These are phyloP conservation scores for Paraphoma chrysanthemicola DNA, from an alignment of 2,329 filamentous ascomycete genomes.

Conservation along the genomic window DNA sequence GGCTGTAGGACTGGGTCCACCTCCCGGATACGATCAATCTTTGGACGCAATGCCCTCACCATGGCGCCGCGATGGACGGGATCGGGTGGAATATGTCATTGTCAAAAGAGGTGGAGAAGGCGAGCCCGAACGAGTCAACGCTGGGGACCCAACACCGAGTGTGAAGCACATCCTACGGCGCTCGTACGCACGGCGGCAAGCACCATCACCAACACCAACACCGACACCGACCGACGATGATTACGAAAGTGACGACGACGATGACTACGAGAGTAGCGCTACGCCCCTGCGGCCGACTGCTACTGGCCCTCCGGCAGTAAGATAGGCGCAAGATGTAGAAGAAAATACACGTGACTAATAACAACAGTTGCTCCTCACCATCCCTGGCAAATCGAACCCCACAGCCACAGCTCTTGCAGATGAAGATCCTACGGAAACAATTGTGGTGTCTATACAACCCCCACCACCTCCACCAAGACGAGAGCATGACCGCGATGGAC, in stretches of 20 bases:
- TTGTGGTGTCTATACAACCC: conserved; percentile 28
- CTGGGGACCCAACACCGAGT: conserved; percentile 25
- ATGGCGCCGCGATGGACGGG: conserved; percentile 26
- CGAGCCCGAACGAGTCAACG: conserved; percentile 10
- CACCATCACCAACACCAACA: conserved; percentile 4
- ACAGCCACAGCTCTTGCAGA: conserved; percentile 28
- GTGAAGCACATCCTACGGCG: conserved; percentile 19
- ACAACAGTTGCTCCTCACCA: conserved; percentile 30
- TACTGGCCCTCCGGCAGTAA: conserved; percentile 26
- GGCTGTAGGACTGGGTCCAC: conserved; percentile 42
- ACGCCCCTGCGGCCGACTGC: conserved; percentile 8
- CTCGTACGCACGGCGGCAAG: conserved; percentile 21
- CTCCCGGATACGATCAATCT: conserved; percentile 25
- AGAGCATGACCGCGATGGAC: conserved; percentile 19
- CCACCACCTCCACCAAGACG: conserved; percentile 19
- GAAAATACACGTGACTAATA: conserved; percentile 17
- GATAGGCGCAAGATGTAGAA: neutral
- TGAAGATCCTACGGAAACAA: conserved; percentile 33
- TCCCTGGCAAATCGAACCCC: conserved; percentile 10
- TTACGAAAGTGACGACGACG: conserved; percentile 9
- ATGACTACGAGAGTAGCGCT: conserved; percentile 10
- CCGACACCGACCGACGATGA: conserved; percentile 12
- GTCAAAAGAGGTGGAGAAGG: conserved; percentile 32
- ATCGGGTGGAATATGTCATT: conserved; percentile 37
- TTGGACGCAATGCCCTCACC: conserved; percentile 39